Base-by-base conservation (phyloP, 768 basidiomycete species). In the Postia placenta region DNA sequence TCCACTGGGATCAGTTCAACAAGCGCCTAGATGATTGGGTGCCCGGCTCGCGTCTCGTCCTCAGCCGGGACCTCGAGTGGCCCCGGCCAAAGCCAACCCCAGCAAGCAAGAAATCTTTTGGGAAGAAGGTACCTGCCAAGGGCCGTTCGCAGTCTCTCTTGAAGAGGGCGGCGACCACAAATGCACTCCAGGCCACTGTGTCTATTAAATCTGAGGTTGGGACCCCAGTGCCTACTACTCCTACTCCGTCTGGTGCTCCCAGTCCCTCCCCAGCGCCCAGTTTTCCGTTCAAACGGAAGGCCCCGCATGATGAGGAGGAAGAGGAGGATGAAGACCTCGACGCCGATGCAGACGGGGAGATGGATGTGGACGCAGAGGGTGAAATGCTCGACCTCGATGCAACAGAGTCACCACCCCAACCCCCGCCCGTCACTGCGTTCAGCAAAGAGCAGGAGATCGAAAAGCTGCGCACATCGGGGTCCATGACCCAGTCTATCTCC, bases 1-100 rank as follows among this genome's bases (percentile, higher is more conserved):
- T 98, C 17, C 96, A 99, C 62, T 99, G 95, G 85, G 92, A 97
- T 59, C 83, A 91, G 56, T 98, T 97, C 78, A 99, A 99, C 74
- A 99, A 99, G 67, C 93, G 96, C 54, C 74, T 98, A 35, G 96
- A 99, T 64, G 96, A 96, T 47, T 99, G 96, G 96, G 86, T 99
- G 20, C 71, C 87, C 12, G 91, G 89, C 14, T 85, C 88, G 1
- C 81, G 95, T 35, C 78, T 99, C 49, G 78, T 98, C 36, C 73
- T 94, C 39, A 76, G 71, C 51, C 78, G 85, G 55, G 93, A 96
- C 61, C 77, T 99, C 55, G 93, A 98, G 67, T 95, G 91, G 92
- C 95, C 96, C 2, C 88, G 90, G 51, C 93, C 95, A 0, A 92
- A 92, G 61, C 68, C 74, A 15, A 69, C 74, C 1, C 73, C 76